Percentiles rank a stretch among this genome's conserved stretches.
phyloP scores from a whole-genome alignment of 495 filamentous ascomycete species.

The Xylaria intraflava region DNA sequence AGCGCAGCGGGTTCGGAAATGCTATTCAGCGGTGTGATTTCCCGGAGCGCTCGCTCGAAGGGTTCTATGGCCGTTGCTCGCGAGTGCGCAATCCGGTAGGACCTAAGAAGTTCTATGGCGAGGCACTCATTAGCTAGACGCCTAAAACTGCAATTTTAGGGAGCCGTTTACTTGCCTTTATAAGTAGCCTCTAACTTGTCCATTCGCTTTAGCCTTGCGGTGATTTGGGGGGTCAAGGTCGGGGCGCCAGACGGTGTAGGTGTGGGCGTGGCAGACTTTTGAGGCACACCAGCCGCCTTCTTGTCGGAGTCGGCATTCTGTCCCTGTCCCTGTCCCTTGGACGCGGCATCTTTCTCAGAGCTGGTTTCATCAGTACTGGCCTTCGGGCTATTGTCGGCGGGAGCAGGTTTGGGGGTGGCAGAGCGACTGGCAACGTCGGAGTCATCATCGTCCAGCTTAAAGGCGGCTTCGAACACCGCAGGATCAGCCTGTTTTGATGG shows the following conservation, averaged over 20 bases:
- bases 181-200: slow-evolving; percentile 85
- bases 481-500: slow-evolving; percentile 57
- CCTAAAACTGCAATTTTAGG: background rate
- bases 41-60: slow-evolving; percentile 83
- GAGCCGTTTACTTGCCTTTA: slow-evolving; percentile 53
- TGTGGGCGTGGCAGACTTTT: background rate
- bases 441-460: slow-evolving; percentile 64
- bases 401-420: slow-evolving; percentile 44
- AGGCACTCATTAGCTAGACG: background rate
- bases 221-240: slow-evolving; percentile 72
- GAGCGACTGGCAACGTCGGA: slow-evolving; percentile 49
- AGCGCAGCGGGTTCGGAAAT: slow-evolving; percentile 80
- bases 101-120: slow-evolving; percentile 70
- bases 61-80: slow-evolving; percentile 79
- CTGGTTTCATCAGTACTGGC: slow-evolving; percentile 22
- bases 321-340: slow-evolving; percentile 14
- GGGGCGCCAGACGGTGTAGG: slow-evolving; percentile 20
- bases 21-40: slow-evolving; percentile 83
- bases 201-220: slow-evolving; percentile 63
- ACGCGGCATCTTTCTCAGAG: slow-evolving; percentile 21
- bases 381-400: slow-evolving; percentile 11
- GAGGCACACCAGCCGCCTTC: background rate
- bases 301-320: slow-evolving; percentile 27
- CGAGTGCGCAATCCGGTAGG: slow-evolving; percentile 84
- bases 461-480: slow-evolving; percentile 74